Base-by-base conservation (phyloP, 2,329 filamentous ascomycete genomes). In the Pseudocercospora cruenta region DNA sequence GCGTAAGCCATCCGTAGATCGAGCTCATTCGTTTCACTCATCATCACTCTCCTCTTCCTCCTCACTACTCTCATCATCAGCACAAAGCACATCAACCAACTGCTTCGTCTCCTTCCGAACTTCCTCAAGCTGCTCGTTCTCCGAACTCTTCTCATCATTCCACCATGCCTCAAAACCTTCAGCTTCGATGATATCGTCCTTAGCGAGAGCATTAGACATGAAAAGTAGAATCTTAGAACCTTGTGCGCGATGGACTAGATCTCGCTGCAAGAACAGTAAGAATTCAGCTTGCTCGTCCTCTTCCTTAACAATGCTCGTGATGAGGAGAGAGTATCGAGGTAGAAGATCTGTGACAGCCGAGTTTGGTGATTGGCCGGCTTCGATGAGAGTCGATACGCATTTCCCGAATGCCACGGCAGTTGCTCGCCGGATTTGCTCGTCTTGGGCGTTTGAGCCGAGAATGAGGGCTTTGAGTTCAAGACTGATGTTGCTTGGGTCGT, bases 391-490 rank as follows among this genome's bases (percentile, higher is more conserved):
- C 5, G 88, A 86, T 54, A 94, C 90, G 64, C 91, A 90, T 74
- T 91, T 92, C 73, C 92, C 91, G 76, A 98, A 94, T 0, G 94
- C 91, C 1, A 90, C 88, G 2, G 92, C 92, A 24, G 98, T 90
- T 16, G 95, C 93, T 36, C 90, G 90, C 53, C 94, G 91, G 74
- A 98, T 92, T 78, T 95, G 91, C 70, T 90, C 86, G 75, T 97
- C 94, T 0, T 93, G 94, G 2, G 95, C 95, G 74, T 98, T 93
- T 74, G 91, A 92, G 62, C 90, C 91, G 78, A 99, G 92, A 10
- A 94, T 90, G n/a, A 98, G 84, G 55, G 93, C 92, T 83, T 94
- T 96, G 69, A 99, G 91, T 78, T 99, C 95, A 36, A 98, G 87
- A 77, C 94, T 93, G 74, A 97, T 94, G 69, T 96, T 95, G 76